Evolutionary conservation across 2,329 filamentous ascomycete species (phyloP).

Genomic region (Aspergillus spinulosporus): DNA sequence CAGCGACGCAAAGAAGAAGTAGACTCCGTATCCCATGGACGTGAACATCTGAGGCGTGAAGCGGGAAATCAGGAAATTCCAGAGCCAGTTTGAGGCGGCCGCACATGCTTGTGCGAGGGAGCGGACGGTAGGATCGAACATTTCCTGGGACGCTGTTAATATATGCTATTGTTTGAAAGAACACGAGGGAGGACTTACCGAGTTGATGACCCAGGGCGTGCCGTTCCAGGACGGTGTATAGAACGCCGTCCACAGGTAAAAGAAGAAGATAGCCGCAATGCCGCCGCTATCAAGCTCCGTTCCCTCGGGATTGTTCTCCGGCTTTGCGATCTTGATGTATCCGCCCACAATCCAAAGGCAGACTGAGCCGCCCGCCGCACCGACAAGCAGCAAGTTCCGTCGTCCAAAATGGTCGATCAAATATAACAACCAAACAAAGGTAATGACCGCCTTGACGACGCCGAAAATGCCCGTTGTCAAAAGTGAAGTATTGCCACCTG

Average conservation of each 20-base stretch:
- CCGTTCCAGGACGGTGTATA: constrained; percentile 75
- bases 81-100: constrained; percentile 40
- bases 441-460: constrained; percentile 70
- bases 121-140: constrained; percentile 70
- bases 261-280: constrained; percentile 60
- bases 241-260: constrained; percentile 73
- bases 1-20: constrained; percentile 66
- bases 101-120: constrained; percentile 72
- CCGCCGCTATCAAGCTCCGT: constrained; percentile 32
- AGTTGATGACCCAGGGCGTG: constrained; percentile 74
- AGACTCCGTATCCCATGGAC: constrained; percentile 58
- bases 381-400: constrained; percentile 64
- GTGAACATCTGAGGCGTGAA: constrained; percentile 47
- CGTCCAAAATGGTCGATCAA: constrained; percentile 67
- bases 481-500: constrained; percentile 59
- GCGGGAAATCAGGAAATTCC: constrained; percentile 41
- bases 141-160: constrained; percentile 48
- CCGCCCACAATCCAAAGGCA: constrained; percentile 42
- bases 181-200: constrained; percentile 29
- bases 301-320: constrained; percentile 24
- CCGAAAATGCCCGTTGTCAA: constrained; percentile 75
- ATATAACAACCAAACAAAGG: constrained; percentile 68
- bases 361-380: constrained; percentile 60
- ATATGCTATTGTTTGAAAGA: not conserved
- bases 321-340: constrained; percentile 39